Evolutionary conservation across 345 rosid genomes (phyloP), one percentile per base, ranked within the genome.

Genomic region (Adansonia digitata): DNA sequence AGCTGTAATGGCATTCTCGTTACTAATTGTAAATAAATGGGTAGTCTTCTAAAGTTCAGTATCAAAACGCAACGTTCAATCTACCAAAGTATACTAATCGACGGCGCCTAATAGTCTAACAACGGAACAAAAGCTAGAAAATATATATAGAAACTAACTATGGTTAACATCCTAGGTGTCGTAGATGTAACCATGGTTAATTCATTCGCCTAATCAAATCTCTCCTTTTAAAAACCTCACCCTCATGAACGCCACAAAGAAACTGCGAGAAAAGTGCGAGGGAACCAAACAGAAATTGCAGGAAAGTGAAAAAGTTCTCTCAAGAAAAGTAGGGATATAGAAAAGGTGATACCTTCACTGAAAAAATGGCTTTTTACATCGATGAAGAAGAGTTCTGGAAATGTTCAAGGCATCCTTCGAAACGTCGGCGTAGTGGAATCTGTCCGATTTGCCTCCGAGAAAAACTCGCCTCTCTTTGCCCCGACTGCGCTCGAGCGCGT

Each of bases 391-490:
- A 85, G 17, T 78, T 82, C 4, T 84, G 94, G 84, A 94, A 90
- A 79, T 94, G 98, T 79, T 78, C 74, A 2, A 80, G 77, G 62
- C 98, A 92, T 80, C 94, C 92, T 18, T 81, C 90, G 0, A 87
- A 78, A 77, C 88, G 91, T 26, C 89, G 90, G 76, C 82, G 94
- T 15, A 76, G 76, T 45, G 98, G 98, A 61, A 86, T 94, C 76
- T 94, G 97, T 75, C 93, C 97, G 49, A 80, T 83, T 29, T 94
- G 98, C 85, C 97, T 94, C 74, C 82, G 86, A 35, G 97, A 92
- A 13, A 85, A 93, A 4, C 95, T 94, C 69, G 74, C 88, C 51
- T 76, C 86, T 18, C 97, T 94, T 69, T 94, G 98, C 72, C 97
- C 94, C 0, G 89, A 94, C 71, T 94, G 98, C 77, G 96, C 91